Base-by-base conservation (phyloP, 371 early-diverging fungal genomes). In the Mucor plumbeus region DNA sequence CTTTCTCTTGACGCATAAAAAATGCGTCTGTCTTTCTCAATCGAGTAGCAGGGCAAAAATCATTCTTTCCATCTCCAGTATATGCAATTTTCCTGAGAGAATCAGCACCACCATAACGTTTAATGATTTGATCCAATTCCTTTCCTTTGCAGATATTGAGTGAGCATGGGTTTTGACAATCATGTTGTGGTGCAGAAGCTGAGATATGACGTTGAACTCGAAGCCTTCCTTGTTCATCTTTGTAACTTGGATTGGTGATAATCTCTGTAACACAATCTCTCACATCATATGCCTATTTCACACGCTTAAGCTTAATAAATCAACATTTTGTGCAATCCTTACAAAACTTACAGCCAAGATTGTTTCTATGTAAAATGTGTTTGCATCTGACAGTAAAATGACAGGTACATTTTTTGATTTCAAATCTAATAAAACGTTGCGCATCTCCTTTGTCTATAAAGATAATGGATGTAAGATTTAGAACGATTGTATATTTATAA, bases 61-160 rank as follows among this genome's bases (percentile, higher is more conserved):
- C 83, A 39, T 83, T 83, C 70, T 63, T 77, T 7, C 83, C 83
- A 44, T 83, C 83, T 36, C 83, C 83, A 4, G 73, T 74, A 50
- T 83, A 83, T 54, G 77, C 81, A 19, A 80, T 69, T 14, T 67
- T 68, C n/a, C 26, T 8, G 35, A 59, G 13, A 13, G 13, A 34
- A 7, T 71, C 36, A 21, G 70, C 73, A 10, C 61, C 74, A n/a
- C 75, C 80, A 68, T 76, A 59, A n/a, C 56, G 41, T n/a, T 39
- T 60, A 15, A 80, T 62, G 54, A 80, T 61, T 9, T 59, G 58
- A 60, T 73, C 75, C 21, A 86, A 39, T 56, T 86, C 86, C 58
- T 60, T 70, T 9, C 85, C 93, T 76, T 94, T 93, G 70, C 94
- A 94, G 15, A 94, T 78, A 66, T 94, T 94, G 17, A 84, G 72